A percentile compares a stretch with the other conserved stretches of the same genome.
Conservation (phyloP, 352 stramenopile genomes). For the Peronospora farinosa region DNA sequence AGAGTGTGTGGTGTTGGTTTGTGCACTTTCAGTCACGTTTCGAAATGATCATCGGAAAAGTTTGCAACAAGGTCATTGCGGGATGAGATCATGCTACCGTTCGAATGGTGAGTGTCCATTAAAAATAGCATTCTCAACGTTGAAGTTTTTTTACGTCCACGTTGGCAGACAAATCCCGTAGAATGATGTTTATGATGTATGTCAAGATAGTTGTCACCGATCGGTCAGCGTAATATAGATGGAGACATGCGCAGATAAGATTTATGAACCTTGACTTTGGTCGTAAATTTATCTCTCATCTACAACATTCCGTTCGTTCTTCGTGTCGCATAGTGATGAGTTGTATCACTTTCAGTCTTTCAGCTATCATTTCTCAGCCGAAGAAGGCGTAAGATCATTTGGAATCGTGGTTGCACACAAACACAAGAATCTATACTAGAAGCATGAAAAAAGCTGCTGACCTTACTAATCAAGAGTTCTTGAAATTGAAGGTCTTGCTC, state of each 20-base stretch:
- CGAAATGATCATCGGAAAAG: conserved; percentile 6
- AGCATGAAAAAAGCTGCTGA: conserved; percentile 15
- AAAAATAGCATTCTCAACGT: conserved; percentile 1
- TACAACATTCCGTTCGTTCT: neutral
- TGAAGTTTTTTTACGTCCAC: too few relatives aligned
- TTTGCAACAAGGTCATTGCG: neutral
- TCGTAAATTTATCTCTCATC: neutral
- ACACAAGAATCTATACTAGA: too few relatives aligned
- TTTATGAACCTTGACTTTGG: too few relatives aligned
- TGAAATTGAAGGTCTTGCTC: conserved; percentile 17
- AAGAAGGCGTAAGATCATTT: neutral
- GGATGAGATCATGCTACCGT: neutral
- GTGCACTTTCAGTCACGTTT: conserved; percentile 8
- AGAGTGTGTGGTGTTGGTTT: neutral
- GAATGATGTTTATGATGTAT: too few relatives aligned
- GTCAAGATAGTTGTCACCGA: too few relatives aligned
- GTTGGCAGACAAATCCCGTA: too few relatives aligned
- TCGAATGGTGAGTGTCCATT: too few relatives aligned
- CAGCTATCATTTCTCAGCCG: neutral
- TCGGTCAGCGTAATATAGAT: too few relatives aligned
- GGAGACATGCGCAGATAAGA: too few relatives aligned
- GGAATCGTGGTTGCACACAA: neutral
- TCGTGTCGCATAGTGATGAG: too few relatives aligned
- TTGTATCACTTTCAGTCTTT: conserved; percentile 1
- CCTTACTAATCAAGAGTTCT: conserved; percentile 15